Evolutionary conservation across 164 flowering plant genomes (phyloP).

Genomic region (Vitis rotundifolia): DNA sequence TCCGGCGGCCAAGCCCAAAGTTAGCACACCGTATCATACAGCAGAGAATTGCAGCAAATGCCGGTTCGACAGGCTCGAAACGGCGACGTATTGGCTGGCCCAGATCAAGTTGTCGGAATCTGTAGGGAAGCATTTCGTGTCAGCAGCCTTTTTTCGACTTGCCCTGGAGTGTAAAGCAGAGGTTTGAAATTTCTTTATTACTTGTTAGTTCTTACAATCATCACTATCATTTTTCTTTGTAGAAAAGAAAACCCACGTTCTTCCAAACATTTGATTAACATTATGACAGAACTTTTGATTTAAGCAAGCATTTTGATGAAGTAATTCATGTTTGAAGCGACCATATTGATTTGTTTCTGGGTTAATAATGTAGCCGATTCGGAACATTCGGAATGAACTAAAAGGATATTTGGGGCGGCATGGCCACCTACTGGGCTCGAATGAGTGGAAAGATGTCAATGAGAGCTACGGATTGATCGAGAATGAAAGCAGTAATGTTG

Average conservation of each 20-base stretch:
- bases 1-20: slow-evolving; percentile 15
- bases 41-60: slow-evolving; percentile 49
- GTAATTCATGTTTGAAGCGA: background rate
- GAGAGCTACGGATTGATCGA: slow-evolving; percentile 28
- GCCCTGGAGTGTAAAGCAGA: slow-evolving; percentile 42
- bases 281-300: too few relatives aligned
- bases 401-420: slow-evolving; percentile 34
- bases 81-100: slow-evolving; percentile 43
- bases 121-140: slow-evolving; percentile 42
- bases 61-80: slow-evolving; percentile 42
- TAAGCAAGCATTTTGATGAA: too few relatives aligned
- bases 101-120: slow-evolving; percentile 51
- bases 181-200: slow-evolving; percentile 17
- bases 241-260: too few relatives aligned
- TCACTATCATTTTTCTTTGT: too few relatives aligned
- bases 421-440: slow-evolving; percentile 13
- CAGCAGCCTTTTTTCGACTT: slow-evolving; percentile 40
- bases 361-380: slow-evolving; percentile 13
- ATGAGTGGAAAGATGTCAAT: slow-evolving; percentile 29
- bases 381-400: slow-evolving; percentile 29
- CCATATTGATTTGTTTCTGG: background rate
- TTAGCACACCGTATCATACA: slow-evolving; percentile 33
- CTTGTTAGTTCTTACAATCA: too few relatives aligned
- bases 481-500: slow-evolving; percentile 3
- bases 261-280: too few relatives aligned